Percentiles rank a stretch among this genome's conserved stretches.
phyloP scores from a whole-genome alignment of 2,329 filamentous ascomycete species.

The Basipetospora chlamydospora region DNA sequence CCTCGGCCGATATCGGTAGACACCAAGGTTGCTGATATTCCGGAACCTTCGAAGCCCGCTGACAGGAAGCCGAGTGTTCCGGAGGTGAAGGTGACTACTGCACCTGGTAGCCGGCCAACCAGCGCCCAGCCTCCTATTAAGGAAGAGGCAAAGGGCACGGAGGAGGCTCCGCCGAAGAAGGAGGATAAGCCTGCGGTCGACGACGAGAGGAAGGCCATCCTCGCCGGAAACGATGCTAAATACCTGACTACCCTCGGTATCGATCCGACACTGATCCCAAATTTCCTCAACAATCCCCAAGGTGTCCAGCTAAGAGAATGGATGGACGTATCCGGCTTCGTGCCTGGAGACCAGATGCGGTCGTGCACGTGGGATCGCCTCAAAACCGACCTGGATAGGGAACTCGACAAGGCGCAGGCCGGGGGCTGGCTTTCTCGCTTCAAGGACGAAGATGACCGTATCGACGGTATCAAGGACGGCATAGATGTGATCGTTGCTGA shows the following conservation, averaged over 20 bases:
- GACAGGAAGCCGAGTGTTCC: slow-evolving; percentile 28
- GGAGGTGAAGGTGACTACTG: slow-evolving; percentile 43
- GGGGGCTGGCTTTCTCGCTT: slow-evolving; percentile 80
- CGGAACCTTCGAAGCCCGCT: slow-evolving; percentile 14
- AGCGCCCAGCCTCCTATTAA: slow-evolving; percentile 25
- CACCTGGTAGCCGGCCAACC: slow-evolving; percentile 23
- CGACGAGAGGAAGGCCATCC: slow-evolving; percentile 42
- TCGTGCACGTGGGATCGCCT: slow-evolving; percentile 65
- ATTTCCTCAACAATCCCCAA: slow-evolving; percentile 53
- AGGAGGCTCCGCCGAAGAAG: slow-evolving; percentile 11
- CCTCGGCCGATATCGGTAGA: slow-evolving; percentile 20
- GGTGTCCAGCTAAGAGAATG: slow-evolving; percentile 70
- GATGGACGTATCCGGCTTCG: slow-evolving; percentile 81
- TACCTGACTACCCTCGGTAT: slow-evolving; percentile 68
- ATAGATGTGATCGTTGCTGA: slow-evolving; percentile 86
- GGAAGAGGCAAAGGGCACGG: slow-evolving; percentile 18
- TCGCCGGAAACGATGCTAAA: slow-evolving; percentile 61
- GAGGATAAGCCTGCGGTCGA: slow-evolving; percentile 22
- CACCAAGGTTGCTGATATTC: slow-evolving; percentile 10
- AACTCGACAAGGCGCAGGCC: slow-evolving; percentile 80
- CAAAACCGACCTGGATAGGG: slow-evolving; percentile 69
- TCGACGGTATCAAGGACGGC: slow-evolving; percentile 71
- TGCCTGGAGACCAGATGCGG: slow-evolving; percentile 58
- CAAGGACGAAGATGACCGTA: slow-evolving; percentile 77
- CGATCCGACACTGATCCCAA: slow-evolving; percentile 35